Conservation (phyloP, 495 filamentous ascomycete genomes). For the Neurospora sp. region DNA sequence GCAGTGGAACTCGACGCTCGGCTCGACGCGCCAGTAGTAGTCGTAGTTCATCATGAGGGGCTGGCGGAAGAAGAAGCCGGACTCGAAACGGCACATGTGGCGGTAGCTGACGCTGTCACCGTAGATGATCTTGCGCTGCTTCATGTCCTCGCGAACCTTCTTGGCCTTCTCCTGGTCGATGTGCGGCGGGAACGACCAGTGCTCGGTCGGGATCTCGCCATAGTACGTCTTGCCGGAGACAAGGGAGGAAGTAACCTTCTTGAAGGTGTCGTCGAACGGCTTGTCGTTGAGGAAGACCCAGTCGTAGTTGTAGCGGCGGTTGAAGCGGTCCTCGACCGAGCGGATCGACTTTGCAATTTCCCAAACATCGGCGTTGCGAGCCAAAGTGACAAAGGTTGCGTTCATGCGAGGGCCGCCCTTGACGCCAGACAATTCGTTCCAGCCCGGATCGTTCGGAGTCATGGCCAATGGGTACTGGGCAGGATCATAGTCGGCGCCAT, state of each 20-base stretch:
- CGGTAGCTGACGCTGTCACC: conserved; percentile 87
- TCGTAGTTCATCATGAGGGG: conserved; percentile 74
- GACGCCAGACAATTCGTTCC: conserved; percentile 41
- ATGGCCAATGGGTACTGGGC: conserved; percentile 40
- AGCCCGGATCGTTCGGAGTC: conserved; percentile 34
- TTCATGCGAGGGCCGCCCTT: conserved; percentile 66
- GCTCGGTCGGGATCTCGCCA: conserved; percentile 71
- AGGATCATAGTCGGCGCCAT: conserved; percentile 24
- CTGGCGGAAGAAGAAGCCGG: conserved; percentile 88
- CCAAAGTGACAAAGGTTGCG: conserved; percentile 92
- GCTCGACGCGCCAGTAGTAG: conserved; percentile 90
- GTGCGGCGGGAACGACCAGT: conserved; percentile 82
- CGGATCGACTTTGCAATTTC: conserved; percentile 93
- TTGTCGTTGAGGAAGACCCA: conserved; percentile 98
- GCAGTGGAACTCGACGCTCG: conserved; percentile 79
- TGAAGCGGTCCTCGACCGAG: conserved; percentile 94
- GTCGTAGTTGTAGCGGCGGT: conserved; percentile 90
- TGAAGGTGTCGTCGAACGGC: conserved; percentile 86
- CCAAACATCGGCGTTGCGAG: conserved; percentile 89
- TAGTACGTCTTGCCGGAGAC: conserved; percentile 88
- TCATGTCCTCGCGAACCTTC: conserved; percentile 78
- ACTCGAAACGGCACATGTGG: conserved; percentile 92
- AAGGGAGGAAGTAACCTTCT: conserved; percentile 76
- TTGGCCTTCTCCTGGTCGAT: conserved; percentile 80
- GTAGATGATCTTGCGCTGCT: conserved; percentile 79